Percentiles rank a stretch among this genome's conserved stretches.
phyloP scores from a whole-genome alignment of 768 basidiomycete genomes.

The Lactarius quietus region DNA sequence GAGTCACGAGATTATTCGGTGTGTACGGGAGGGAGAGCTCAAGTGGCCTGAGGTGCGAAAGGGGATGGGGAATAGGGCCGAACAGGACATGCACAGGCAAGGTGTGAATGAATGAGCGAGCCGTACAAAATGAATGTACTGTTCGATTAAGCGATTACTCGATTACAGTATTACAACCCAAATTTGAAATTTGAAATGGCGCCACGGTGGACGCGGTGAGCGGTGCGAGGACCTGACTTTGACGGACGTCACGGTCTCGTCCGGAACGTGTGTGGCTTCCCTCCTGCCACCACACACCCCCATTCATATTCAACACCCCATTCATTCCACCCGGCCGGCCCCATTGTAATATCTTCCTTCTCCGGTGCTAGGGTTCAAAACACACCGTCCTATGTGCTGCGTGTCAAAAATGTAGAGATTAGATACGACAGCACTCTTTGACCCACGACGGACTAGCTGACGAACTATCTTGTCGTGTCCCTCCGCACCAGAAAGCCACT shows the following conservation, averaged over 20 bases:
- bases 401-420: too few species aligned
- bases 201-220: background rate
- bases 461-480: background rate
- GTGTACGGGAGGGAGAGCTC: background rate
- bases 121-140: background rate
- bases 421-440: background rate
- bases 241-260: background rate
- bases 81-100: background rate
- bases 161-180: constrained; percentile 5
- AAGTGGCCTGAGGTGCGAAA: background rate
- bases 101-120: background rate
- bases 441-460: background rate
- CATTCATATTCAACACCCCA: background rate
- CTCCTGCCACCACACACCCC: constrained; percentile 8
- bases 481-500: constrained; percentile 12
- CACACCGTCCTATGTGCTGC: background rate
- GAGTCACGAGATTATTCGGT: constrained; percentile 11
- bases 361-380: constrained; percentile 2
- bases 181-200: constrained; percentile 18
- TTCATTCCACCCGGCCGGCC: background rate
- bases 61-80: background rate
- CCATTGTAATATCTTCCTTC: constrained; percentile 5
- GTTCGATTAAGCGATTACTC: background rate
- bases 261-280: constrained; percentile 19
- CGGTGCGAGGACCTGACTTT: background rate